A percentile compares a stretch with the other conserved stretches of the same genome.
Evolutionary conservation across 31 red algal genomes (phyloP).

Genomic region (Asparagopsis taxiformis): DNA sequence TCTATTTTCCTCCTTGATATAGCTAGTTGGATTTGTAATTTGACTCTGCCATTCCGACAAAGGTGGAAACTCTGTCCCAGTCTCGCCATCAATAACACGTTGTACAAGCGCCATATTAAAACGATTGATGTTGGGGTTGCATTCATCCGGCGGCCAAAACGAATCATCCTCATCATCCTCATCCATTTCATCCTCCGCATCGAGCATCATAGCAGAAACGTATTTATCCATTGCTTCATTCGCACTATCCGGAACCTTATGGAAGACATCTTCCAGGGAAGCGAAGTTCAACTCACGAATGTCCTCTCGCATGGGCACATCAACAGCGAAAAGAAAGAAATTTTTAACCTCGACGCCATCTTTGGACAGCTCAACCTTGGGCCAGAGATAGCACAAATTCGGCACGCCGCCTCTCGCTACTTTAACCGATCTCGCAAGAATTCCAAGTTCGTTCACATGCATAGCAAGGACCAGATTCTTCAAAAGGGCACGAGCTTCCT

Average conservation of each 20-base stretch:
- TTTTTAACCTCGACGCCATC: conserved; percentile 2
- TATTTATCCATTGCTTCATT: conserved; percentile 39
- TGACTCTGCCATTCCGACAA: conserved; percentile 46
- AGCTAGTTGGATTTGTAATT: conserved; percentile 35
- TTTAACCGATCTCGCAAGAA: conserved; percentile 51
- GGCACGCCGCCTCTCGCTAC: conserved; percentile 37
- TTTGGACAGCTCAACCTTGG: conserved; percentile 27
- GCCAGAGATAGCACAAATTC: conserved; percentile 44
- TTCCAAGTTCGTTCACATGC: conserved; percentile 48
- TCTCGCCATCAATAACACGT: conserved; percentile 36
- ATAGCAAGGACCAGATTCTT: conserved; percentile 47
- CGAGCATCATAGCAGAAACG: conserved; percentile 36
- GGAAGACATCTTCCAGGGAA: conserved; percentile 18
- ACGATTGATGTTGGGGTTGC: conserved; percentile 68
- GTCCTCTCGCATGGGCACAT: conserved; percentile 69
- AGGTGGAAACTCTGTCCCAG: conserved; percentile 44
- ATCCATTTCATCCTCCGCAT: conserved; percentile 32
- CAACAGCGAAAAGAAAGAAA: conserved; percentile 52
- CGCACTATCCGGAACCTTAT: conserved; percentile 19
- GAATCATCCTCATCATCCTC: conserved; percentile 24
- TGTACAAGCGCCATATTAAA: conserved; percentile 61
- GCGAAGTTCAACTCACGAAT: conserved; percentile 54
- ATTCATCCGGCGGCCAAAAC: conserved; percentile 45
- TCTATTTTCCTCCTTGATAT: conserved; percentile 16
- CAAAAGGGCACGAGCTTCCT: conserved; percentile 19